Evolutionary conservation across 2,329 filamentous ascomycete species (phyloP), one percentile per base, ranked within the genome.

Genomic region (Hymenoscyphus fructigenus): DNA sequence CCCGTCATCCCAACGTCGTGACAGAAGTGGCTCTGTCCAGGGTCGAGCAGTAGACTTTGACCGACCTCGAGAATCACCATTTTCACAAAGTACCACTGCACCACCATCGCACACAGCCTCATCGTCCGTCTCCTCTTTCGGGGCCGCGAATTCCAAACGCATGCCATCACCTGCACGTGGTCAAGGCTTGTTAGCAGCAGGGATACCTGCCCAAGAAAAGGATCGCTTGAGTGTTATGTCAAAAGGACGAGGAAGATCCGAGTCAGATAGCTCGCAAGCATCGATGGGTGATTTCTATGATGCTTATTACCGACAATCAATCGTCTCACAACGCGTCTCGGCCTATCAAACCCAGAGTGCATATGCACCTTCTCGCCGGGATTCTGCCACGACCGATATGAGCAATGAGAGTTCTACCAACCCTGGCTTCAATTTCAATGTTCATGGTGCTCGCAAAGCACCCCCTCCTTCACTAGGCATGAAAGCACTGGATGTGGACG

Each of bases 31-130:
- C 10, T 70, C 66, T 17, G 61, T 72, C 2, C 64, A 70, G 63
- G 69, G 68, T 12, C 67, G 66, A 12, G 60, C 60, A 6, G 58
- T 70, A 15, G 69, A 72, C 36, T 62, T 62, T 23, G 67, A 70
- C 32, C 61, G 68, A 36, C 66, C 69, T 17, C 59, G 68, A 17
- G 65, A 67, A 59, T 65, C 60, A 14, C 67, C 68, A 17, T 70
- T 71, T 34, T 77, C 73, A 82, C 68, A 74, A 68, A 15, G 53
- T 3, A 66, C 68, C 29, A 36, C 62, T 36, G 63, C 55, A 4
- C 47, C 47, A 57, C 6, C 50, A 26, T 55, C 65, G 4, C 23
- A 36, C 6, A 58, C 26, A 29, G 65, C 63, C 9, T 66, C 68
- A 10, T 67, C 62, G 14, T 62, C 62, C 3, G 57, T 55, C 34